Percentiles rank a stretch among this genome's conserved stretches.
These are phyloP conservation scores for Dactylellina cionopaga DNA, from an alignment of 2,329 filamentous ascomycete species.

Conservation along the genomic window DNA sequence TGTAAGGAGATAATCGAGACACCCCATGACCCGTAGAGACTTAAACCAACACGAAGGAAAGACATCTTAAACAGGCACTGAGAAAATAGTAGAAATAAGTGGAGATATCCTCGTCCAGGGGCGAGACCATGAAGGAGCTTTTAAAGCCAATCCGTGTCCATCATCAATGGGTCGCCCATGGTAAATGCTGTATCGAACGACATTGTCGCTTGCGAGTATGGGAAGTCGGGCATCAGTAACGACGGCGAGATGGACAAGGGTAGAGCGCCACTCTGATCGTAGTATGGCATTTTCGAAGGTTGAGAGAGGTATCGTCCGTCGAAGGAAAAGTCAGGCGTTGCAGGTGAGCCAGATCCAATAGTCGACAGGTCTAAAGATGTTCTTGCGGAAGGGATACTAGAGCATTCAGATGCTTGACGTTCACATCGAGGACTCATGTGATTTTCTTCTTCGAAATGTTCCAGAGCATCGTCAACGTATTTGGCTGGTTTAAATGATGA, in stretches of 20 bases:
- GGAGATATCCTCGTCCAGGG: conserved; percentile 29
- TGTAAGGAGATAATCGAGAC: conserved; percentile 15
- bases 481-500: conserved; percentile 38
- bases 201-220: conserved; percentile 34
- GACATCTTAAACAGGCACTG: conserved; percentile 9
- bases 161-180: conserved; percentile 49
- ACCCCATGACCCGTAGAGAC: conserved; percentile 40
- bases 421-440: conserved; percentile 42
- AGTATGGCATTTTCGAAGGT: conserved; percentile 41
- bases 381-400: conserved; percentile 36
- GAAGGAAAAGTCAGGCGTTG: conserved; percentile 43
- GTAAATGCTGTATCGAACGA: conserved; percentile 41
- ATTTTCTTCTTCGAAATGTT: conserved; percentile 46
- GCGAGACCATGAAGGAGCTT: background rate
- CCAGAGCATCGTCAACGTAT: conserved; percentile 48
- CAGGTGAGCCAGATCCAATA: conserved; percentile 29
- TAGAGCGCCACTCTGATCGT: conserved; percentile 32
- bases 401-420: conserved; percentile 46
- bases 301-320: conserved; percentile 48
- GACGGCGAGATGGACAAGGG: conserved; percentile 45
- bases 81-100: conserved; percentile 21
- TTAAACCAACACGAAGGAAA: background rate
- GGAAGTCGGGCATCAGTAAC: conserved; percentile 42
- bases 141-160: conserved; percentile 49
- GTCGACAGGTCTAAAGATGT: conserved; percentile 40